Evolutionary conservation across 2,329 filamentous ascomycete genomes (phyloP), one percentile per base, ranked within the genome.

Genomic region (Aspergillus pseudotamarii): DNA sequence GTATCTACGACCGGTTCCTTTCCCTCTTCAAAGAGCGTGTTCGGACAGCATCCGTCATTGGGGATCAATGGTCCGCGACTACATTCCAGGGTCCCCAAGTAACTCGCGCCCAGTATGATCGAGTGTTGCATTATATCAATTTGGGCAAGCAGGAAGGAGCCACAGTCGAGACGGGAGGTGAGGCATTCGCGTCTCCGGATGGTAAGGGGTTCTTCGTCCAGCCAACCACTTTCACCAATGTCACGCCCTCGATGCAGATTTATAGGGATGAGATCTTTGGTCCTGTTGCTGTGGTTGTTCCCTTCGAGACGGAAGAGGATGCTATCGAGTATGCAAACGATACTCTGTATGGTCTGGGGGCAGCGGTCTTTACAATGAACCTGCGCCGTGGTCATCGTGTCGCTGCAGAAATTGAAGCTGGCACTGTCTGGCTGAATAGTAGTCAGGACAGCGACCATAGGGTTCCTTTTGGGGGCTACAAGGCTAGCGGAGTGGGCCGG

Each of bases 401-500:
- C 3, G 77, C 79, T 1, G 71, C 72, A 1, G 75, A 77, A 59
- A 77, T 82, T 19, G 78, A 81, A 67, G 74, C 79, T 4, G 80
- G 80, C 14, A 81, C 79, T 76, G 79, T 81, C 4, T 81, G 79
- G 79, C 73, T 82, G 26, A 82, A 82, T 62, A 81, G 77, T 38
- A 79, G 75, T 32, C 77, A 78, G 61, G 78, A 81, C 58, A 78
- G 76, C 48, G 78, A 81, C 63, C 74, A 74, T 1, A 68, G 78
- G 0, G 69, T 81, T 11, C 78, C 79, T 0, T 81, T 80, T 63
- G 80, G 80, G n/a, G 80, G 80, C 57, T 78, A 81, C 19, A 81
- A 81, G 71, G 78, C 81, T 68, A 80, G 77, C 59, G 80, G 80
- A 21, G 80, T 87, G 71, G 85, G 85, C 0, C 73, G 84, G 21